These are phyloP conservation scores for Alternaria arbusti DNA, from an alignment of 2,329 filamentous ascomycete genomes.

Conservation along the genomic window DNA sequence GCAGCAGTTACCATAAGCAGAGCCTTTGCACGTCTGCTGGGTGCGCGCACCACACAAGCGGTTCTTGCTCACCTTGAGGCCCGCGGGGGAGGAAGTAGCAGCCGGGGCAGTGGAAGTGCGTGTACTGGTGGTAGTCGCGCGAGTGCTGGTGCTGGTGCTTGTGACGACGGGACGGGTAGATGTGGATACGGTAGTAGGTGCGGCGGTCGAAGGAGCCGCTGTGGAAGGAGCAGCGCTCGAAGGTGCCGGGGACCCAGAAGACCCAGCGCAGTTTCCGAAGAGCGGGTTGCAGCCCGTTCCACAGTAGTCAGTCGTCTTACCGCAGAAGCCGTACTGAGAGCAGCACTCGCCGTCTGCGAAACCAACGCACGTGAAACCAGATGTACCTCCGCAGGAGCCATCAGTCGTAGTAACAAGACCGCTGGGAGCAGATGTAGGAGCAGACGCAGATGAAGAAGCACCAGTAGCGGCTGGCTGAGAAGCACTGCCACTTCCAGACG, in stretches of 20 bases:
- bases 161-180: neutral
- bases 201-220: neutral
- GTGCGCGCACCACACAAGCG: neutral
- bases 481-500: neutral
- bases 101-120: neutral
- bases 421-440: neutral
- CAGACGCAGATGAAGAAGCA: neutral
- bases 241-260: neutral
- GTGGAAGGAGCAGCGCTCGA: neutral
- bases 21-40: conserved; percentile 5
- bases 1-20: conserved; percentile 3
- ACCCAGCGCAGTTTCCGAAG: conserved; percentile 2
- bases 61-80: neutral
- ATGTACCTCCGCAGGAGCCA: conserved; percentile 17
- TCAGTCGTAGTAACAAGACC: conserved; percentile 11
- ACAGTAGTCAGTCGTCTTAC: conserved; percentile 3
- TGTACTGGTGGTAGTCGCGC: neutral
- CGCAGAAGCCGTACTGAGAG: conserved; percentile 23
- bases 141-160: neutral
- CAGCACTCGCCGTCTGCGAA: conserved; percentile 27
- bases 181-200: neutral
- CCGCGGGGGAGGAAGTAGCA: neutral
- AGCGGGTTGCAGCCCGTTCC: conserved; percentile 9
- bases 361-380: conserved; percentile 21
- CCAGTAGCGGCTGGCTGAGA: neutral